Evolutionary conservation across 73 alveolate genomes (phyloP).

Genomic region (Paramecium sonneborni): DNA sequence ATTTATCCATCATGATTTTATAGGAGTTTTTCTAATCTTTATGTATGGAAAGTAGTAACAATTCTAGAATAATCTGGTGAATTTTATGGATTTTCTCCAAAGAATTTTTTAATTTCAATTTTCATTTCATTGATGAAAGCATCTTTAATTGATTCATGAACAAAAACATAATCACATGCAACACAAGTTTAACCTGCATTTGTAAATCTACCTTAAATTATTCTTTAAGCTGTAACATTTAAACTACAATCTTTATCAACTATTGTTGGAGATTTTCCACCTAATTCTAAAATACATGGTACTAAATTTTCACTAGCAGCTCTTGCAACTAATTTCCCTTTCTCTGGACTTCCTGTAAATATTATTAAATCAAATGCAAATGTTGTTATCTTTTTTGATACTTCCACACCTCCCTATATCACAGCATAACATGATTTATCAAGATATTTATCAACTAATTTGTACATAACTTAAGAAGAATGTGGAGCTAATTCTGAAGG

Average conservation of each 20-base stretch:
- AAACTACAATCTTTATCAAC: conserved; percentile 88
- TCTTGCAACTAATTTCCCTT: conserved; percentile 88
- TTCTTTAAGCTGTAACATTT: conserved; percentile 85
- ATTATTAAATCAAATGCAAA: conserved; percentile 83
- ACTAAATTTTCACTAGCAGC: conserved; percentile 90
- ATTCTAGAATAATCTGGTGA: conserved; percentile 78
- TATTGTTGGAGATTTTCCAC: conserved; percentile 93
- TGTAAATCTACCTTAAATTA: conserved; percentile 86
- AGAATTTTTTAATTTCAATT: conserved; percentile 69
- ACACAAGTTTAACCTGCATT: conserved; percentile 92
- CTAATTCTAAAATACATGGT: conserved; percentile 90
- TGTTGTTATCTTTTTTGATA: conserved; percentile 75
- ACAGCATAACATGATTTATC: conserved; percentile 69
- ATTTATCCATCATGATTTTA: conserved; percentile 76
- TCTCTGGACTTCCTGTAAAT: conserved; percentile 91
- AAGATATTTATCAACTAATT: conserved; percentile 75
- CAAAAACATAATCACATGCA: conserved; percentile 91
- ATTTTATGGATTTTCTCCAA: conserved; percentile 80
- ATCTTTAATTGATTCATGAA: conserved; percentile 72
- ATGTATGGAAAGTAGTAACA: conserved; percentile 77
- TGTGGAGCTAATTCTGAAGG: conserved; percentile 90
- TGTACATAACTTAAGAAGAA: conserved; percentile 77
- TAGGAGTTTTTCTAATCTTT: conserved; percentile 76
- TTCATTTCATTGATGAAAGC: conserved; percentile 74
- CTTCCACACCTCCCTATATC: conserved; percentile 88